These are phyloP conservation scores for Claviceps africana DNA, from an alignment of 2,329 filamentous ascomycete genomes.

Conservation along the genomic window DNA sequence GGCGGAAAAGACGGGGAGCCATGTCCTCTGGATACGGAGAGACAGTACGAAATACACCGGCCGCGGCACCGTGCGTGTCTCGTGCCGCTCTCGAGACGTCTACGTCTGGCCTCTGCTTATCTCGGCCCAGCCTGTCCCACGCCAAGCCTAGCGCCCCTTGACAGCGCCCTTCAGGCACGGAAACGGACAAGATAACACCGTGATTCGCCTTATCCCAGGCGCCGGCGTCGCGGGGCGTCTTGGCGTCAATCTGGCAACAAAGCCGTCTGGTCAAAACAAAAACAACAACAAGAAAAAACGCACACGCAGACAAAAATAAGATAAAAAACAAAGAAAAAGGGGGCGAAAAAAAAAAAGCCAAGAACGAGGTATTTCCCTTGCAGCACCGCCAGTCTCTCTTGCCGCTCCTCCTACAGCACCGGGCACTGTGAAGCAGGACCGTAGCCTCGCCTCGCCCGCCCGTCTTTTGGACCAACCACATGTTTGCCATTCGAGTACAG, in stretches of 20 bases:
- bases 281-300: too few species aligned
- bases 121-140: not conserved
- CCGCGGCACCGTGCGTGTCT: not conserved
- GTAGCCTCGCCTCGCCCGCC: too few species aligned
- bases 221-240: not conserved
- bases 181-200: not conserved
- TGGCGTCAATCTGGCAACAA: not conserved
- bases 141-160: not conserved
- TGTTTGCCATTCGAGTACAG: too few species aligned
- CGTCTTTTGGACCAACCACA: too few species aligned
- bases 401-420: too few species aligned
- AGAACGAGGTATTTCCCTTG: not conserved
- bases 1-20: not conserved
- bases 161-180: not conserved
- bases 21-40: not conserved
- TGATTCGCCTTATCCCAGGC: not conserved
- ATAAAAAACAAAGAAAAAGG: too few species aligned
- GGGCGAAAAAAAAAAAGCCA: not conserved
- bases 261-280: too few species aligned
- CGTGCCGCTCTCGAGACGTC: not conserved
- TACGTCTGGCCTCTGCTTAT: not conserved
- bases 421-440: too few species aligned
- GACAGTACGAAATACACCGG: not conserved
- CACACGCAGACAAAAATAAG: too few species aligned
- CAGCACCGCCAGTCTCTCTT: too few species aligned